A percentile compares a stretch with the other conserved stretches of the same genome.
These are phyloP conservation scores for Ascochyta koolunga DNA, from an alignment of 2,329 filamentous ascomycete genomes.

Conservation along the genomic window DNA sequence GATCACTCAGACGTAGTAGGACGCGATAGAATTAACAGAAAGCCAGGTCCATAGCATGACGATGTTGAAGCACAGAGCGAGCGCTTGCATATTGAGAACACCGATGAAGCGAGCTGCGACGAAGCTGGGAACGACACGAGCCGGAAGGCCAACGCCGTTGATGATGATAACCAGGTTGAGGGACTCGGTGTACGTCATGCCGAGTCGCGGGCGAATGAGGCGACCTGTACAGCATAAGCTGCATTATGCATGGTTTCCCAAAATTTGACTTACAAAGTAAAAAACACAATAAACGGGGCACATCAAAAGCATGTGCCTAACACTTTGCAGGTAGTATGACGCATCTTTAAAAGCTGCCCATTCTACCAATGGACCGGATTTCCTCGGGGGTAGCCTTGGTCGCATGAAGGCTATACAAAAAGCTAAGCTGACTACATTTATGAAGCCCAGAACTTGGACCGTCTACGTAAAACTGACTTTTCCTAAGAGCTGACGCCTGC, in stretches of 20 bases:
- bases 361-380: conserved; percentile 60
- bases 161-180: conserved; percentile 63
- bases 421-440: conserved; percentile 41
- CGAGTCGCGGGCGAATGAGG: conserved; percentile 50
- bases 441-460: conserved; percentile 52
- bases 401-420: conserved; percentile 50
- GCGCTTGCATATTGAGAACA: conserved; percentile 65
- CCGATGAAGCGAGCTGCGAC: conserved; percentile 63
- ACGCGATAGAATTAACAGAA: conserved; percentile 55
- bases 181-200: conserved; percentile 57
- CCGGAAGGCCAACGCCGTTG: conserved; percentile 62
- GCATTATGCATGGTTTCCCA: neutral
- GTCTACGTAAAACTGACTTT: conserved; percentile 42
- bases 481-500: conserved; percentile 55
- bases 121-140: conserved; percentile 60
- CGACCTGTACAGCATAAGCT: conserved; percentile 29
- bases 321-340: conserved; percentile 58
- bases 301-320: conserved; percentile 56
- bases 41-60: conserved; percentile 63
- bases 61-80: conserved; percentile 53
- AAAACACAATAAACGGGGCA: conserved; percentile 63
- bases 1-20: conserved; percentile 66
- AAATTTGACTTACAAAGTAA: conserved; percentile 58
- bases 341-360: conserved; percentile 63
- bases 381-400: conserved; percentile 57